phyloP scores from a whole-genome alignment of 805 yeast genomes.

The Scheffersomyces ergatensis region DNA sequence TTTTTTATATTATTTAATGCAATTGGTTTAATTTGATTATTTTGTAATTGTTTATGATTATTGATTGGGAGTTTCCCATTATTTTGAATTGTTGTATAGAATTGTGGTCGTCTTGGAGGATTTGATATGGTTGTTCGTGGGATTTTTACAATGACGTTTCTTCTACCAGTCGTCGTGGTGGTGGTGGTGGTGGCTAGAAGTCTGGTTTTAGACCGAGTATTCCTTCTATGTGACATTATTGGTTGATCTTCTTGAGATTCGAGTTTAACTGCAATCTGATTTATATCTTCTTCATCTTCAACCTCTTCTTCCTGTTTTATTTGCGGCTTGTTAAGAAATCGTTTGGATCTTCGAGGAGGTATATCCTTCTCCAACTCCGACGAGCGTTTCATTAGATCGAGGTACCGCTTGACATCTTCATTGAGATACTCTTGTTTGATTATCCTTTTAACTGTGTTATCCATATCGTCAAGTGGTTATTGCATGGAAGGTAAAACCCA shows the following conservation, averaged over 20 bases:
- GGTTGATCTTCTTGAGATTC: no score
- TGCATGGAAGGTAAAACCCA: no score
- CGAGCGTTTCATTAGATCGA: slow-evolving; percentile 12
- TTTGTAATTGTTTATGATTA: not conserved
- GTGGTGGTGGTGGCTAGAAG: not conserved
- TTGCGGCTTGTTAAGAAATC: no score
- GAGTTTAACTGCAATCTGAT: no score
- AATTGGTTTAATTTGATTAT: not conserved
- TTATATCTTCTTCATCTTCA: slow-evolving; percentile 4
- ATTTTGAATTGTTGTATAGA: not conserved
- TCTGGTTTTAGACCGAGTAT: not conserved
- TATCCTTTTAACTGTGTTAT: not conserved
- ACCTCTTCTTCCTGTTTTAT: not conserved
- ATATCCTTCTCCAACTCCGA: slow-evolving; percentile 20
- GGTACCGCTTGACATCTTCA: slow-evolving; percentile 16
- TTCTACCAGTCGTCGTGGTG: no score
- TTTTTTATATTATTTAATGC: not conserved
- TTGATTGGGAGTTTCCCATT: not conserved
- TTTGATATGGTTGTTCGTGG: not conserved
- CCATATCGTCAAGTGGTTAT: no score
- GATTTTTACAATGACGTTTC: no score
- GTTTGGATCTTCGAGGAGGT: slow-evolving; percentile 18
- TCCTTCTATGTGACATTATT: not conserved
- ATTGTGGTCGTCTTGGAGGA: not conserved
- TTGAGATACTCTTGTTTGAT: slow-evolving; percentile 5